A percentile compares a stretch with the other conserved stretches of the same genome.
These are phyloP conservation scores for Glycine soja DNA, from an alignment of 306 rosid species.

Conservation along the genomic window DNA sequence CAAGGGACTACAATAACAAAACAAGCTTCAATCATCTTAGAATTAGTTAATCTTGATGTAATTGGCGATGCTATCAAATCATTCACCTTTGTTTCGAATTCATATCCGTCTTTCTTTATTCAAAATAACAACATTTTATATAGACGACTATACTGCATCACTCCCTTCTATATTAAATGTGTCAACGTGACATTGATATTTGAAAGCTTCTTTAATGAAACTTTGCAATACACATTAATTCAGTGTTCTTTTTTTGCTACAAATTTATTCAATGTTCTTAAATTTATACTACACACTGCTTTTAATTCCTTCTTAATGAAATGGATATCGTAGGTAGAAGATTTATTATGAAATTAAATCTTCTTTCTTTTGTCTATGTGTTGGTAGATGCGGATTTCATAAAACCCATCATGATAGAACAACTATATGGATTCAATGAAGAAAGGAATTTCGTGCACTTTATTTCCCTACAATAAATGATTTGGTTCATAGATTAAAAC, in stretches of 20 bases:
- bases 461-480: conserved; percentile 35
- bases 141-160: neutral
- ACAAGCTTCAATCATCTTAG: neutral
- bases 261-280: conserved; percentile 34
- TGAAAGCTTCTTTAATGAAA: conserved; percentile 21
- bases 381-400: conserved; percentile 40
- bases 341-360: conserved; percentile 49
- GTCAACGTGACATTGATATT: neutral
- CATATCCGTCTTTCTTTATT: neutral
- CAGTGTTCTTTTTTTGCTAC: conserved; percentile 26
- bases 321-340: conserved; percentile 47
- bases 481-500: neutral
- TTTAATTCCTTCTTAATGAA: conserved; percentile 52
- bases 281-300: conserved; percentile 27
- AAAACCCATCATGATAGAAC: neutral
- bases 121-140: neutral
- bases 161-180: neutral
- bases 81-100: neutral
- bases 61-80: neutral
- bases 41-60: neutral
- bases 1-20: neutral
- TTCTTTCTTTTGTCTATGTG: conserved; percentile 27
- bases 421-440: conserved; percentile 40
- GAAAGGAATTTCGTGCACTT: conserved; percentile 23
- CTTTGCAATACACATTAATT: conserved; percentile 35